Evolutionary conservation across 306 rosid species (phyloP).

Genomic region (Cajanus cajan): DNA sequence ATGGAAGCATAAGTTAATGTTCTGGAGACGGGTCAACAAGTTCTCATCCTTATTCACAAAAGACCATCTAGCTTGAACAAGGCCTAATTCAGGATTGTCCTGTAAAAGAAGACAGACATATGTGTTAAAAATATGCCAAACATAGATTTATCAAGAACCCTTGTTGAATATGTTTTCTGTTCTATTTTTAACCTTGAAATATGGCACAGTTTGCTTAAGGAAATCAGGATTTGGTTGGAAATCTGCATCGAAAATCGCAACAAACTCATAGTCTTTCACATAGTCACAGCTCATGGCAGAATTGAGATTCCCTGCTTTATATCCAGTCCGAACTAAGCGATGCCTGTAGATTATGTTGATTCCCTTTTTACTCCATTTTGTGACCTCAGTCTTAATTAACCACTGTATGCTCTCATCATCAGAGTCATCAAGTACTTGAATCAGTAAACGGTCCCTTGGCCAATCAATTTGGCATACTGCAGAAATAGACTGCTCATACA

Average conservation of each 20-base stretch:
- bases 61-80: constrained; percentile 86
- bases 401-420: constrained; percentile 67
- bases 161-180: not conserved
- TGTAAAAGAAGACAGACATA: constrained; percentile 27
- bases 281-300: constrained; percentile 39
- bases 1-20: constrained; percentile 79
- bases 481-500: constrained; percentile 78
- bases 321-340: constrained; percentile 69
- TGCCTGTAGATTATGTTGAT: constrained; percentile 66
- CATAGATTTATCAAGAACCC: not conserved
- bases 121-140: constrained; percentile 6
- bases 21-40: constrained; percentile 87
- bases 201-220: constrained; percentile 66
- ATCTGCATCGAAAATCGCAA: constrained; percentile 81
- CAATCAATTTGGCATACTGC: constrained; percentile 82
- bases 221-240: constrained; percentile 84
- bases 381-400: constrained; percentile 69
- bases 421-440: constrained; percentile 86
- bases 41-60: constrained; percentile 84
- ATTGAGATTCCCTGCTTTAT: constrained; percentile 88
- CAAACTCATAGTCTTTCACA: constrained; percentile 71
- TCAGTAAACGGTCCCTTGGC: constrained; percentile 66
- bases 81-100: constrained; percentile 66
- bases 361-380: constrained; percentile 71
- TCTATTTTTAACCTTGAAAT: constrained; percentile 62